Percentiles rank a stretch among this genome's conserved stretches.
phyloP scores from a whole-genome alignment of 202 grass and related monocot species.

The Zizania palustris region DNA sequence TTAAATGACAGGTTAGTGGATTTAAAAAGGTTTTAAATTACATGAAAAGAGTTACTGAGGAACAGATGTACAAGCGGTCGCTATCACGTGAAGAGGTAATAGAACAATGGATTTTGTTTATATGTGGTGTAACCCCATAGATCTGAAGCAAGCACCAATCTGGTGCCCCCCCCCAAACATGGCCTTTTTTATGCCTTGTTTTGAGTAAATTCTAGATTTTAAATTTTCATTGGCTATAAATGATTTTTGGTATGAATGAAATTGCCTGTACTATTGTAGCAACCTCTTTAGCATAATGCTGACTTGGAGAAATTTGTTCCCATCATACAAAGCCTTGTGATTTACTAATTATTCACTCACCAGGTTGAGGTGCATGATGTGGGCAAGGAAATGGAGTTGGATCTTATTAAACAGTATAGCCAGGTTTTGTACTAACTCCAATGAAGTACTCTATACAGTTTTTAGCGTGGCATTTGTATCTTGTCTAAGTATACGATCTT shows the following conservation, averaged over 20 bases:
- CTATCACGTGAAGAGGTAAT: conserved; percentile 95
- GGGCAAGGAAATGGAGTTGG: conserved; percentile 97
- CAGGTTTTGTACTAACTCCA: conserved; percentile 62
- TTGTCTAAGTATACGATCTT: conserved; percentile 53
- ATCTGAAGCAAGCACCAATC: not conserved
- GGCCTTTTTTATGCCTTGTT: not conserved
- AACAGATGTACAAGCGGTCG: conserved; percentile 83
- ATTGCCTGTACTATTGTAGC: not conserved
- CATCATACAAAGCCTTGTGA: not conserved
- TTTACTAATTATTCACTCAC: conserved; percentile 38
- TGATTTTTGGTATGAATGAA: conserved; percentile 1
- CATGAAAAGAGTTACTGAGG: conserved; percentile 88
- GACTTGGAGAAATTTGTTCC: not conserved
- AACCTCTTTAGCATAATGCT: conserved; percentile 11
- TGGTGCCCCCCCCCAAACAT: not conserved
- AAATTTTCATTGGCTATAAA: conserved; percentile 8
- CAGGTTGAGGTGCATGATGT: conserved; percentile 99
- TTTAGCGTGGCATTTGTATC: conserved; percentile 28
- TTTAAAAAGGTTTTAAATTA: conserved; percentile 99
- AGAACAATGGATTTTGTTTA: not conserved
- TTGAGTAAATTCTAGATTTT: conserved; percentile 7
- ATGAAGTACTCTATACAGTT: conserved; percentile 16
- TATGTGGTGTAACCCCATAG: conserved; percentile 1
- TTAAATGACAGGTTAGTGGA: conserved; percentile 82
- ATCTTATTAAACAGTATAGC: conserved; percentile 97